A percentile compares a stretch with the other conserved stretches of the same genome.
phyloP scores from a whole-genome alignment of 2,329 filamentous ascomycete species.

The Botryotinia globosa region DNA sequence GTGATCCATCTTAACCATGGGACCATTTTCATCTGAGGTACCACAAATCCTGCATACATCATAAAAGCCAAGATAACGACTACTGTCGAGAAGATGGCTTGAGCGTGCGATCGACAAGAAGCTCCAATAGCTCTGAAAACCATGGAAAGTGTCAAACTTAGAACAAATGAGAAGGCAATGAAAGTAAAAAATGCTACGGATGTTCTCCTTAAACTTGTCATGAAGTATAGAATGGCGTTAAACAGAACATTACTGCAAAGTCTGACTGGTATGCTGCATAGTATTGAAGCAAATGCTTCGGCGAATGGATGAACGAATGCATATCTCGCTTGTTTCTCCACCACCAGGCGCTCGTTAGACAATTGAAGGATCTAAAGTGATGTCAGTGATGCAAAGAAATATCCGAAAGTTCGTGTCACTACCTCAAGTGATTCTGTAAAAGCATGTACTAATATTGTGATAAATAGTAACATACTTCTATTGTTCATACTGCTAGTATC shows the following conservation, averaged over 20 bases:
- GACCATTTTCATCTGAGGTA: conserved; percentile 58
- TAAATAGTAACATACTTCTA: conserved; percentile 64
- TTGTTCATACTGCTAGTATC: conserved; percentile 59
- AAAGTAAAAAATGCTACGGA: conserved; percentile 83
- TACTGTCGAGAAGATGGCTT: conserved; percentile 60
- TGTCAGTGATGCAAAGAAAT: not conserved
- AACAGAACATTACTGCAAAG: conserved; percentile 60
- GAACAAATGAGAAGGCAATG: conserved; percentile 38
- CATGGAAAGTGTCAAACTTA: conserved; percentile 65
- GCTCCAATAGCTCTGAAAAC: conserved; percentile 79
- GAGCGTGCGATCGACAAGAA: conserved; percentile 65
- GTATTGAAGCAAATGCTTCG: conserved; percentile 85
- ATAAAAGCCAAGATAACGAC: conserved; percentile 43
- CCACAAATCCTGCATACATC: conserved; percentile 43
- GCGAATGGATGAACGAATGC: conserved; percentile 88
- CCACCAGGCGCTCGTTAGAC: conserved; percentile 83
- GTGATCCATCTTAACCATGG: conserved; percentile 82
- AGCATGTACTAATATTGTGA: conserved; percentile 64
- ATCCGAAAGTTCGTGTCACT: conserved; percentile 1
- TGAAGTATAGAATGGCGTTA: conserved; percentile 81
- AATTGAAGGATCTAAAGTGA: conserved; percentile 62
- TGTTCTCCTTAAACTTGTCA: conserved; percentile 75
- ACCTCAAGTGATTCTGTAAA: conserved; percentile 58
- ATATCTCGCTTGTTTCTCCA: conserved; percentile 86
- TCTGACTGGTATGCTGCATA: conserved; percentile 84